Base-by-base conservation (phyloP, 441 rosid genomes). In the Cnidoscolus chayamansa region DNA sequence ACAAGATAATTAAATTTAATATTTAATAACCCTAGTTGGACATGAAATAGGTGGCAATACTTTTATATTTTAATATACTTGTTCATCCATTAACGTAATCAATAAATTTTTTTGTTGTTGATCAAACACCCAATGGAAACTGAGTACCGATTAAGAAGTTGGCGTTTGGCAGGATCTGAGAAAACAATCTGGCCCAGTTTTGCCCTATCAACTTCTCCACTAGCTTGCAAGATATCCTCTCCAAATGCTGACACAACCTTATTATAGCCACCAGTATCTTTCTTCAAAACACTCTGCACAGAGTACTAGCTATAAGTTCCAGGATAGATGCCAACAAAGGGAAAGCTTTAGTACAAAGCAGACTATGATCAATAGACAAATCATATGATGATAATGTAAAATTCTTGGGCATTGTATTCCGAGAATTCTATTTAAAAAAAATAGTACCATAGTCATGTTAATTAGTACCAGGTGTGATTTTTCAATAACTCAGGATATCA, bases 101-200 rank as follows among this genome's bases (percentile, higher is more conserved):
- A 54, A 11, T 20, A 32, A 32, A 54, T 4, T 7, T 31, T 54
- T 40, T 16, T 5, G 56, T 45, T 10, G 19, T 58, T 20, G 2
- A 10, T 16, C 11, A 6, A 70, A 59, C 40, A 59, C n/a, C 30
- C n/a, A 31, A 59, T 59, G 40, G 1, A 30, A 12, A 58, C 16
- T 20, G 6, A 17, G 25, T 77, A 93, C 96, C 91, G 76, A 81
- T 90, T 88, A 59, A 91, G 84, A 50, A 90, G 84, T 69, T 91
- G 92, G 43, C 97, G 93, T 72, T 89, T 88, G 61, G 78, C 78
- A 67, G 87, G 78, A 63, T 90, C 89, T 7, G 92, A 89, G 83
- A 91, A 91, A 16, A 91, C 98, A 47, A 89, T 83, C 70, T 77
- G 96, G 51, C 97, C 96, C 20, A 91, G 83, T 65, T 87, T 90